Evolutionary conservation across 2,329 filamentous ascomycete species (phyloP).

Genomic region (Claviceps fusiformis): DNA sequence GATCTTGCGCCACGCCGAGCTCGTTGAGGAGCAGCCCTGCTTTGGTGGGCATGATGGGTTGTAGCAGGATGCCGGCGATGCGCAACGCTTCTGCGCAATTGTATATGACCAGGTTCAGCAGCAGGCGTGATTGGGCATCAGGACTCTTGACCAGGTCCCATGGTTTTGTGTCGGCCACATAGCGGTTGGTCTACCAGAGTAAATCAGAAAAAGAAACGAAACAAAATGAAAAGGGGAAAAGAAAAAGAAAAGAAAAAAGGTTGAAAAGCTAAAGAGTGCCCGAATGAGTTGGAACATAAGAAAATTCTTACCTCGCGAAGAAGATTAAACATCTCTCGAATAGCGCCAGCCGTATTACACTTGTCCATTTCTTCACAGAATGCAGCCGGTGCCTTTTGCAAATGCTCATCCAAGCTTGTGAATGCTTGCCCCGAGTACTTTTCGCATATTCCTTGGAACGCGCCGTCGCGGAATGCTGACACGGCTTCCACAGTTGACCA

Average conservation of each 20-base stretch:
- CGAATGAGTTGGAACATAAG: no score
- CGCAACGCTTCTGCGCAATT: constrained; percentile 63
- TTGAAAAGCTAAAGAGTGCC: neutral
- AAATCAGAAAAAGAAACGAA: neutral
- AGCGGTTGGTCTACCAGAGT: constrained; percentile 23
- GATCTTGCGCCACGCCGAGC: constrained; percentile 53
- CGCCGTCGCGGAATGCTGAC: constrained; percentile 12
- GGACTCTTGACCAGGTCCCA: constrained; percentile 45
- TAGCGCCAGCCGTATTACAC: constrained; percentile 49
- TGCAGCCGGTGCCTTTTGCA: constrained; percentile 9
- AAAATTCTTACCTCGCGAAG: constrained; percentile 39
- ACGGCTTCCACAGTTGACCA: constrained; percentile 57
- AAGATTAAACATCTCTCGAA: constrained; percentile 49
- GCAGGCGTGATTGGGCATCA: constrained; percentile 19
- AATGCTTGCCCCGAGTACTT: constrained; percentile 5
- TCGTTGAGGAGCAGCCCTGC: constrained; percentile 59
- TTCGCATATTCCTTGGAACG: constrained; percentile 9
- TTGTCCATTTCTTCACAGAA: constrained; percentile 45
- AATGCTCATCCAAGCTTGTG: constrained; percentile 14
- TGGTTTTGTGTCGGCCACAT: constrained; percentile 47
- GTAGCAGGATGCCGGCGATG: constrained; percentile 68
- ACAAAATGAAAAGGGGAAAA: no score
- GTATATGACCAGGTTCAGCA: constrained; percentile 51
- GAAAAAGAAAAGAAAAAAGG: neutral
- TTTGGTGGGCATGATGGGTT: constrained; percentile 82